phyloP scores from a whole-genome alignment of 1,139 yeast genomes.

The Pichia sp. region DNA sequence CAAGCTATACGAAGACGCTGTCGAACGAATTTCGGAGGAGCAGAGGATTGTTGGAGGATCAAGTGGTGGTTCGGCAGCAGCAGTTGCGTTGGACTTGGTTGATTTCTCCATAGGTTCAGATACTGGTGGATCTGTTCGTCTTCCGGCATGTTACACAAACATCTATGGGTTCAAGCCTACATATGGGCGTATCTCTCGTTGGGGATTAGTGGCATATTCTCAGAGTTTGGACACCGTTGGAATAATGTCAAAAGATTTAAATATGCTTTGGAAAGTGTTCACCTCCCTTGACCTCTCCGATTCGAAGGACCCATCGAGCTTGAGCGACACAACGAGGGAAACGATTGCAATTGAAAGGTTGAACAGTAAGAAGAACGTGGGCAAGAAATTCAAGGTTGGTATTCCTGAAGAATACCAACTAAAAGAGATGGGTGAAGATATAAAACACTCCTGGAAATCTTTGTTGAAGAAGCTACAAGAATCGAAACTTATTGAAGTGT shows the following conservation, averaged over 20 bases:
- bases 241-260: slow-evolving; percentile 52
- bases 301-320: slow-evolving; percentile 74
- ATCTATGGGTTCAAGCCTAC: slow-evolving; percentile 87
- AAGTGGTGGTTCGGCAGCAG: slow-evolving; percentile 94
- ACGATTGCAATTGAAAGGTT: slow-evolving; percentile 19
- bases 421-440: slow-evolving; percentile 48
- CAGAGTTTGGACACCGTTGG: slow-evolving; percentile 96
- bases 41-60: slow-evolving; percentile 77
- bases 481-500: slow-evolving; percentile 50
- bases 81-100: slow-evolving; percentile 67
- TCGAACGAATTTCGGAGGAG: slow-evolving; percentile 16
- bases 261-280: slow-evolving; percentile 47
- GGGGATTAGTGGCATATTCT: slow-evolving; percentile 92
- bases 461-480: slow-evolving; percentile 42
- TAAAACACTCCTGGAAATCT: slow-evolving; percentile 45
- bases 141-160: slow-evolving; percentile 87
- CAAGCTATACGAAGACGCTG: slow-evolving; percentile 4
- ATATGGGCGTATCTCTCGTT: slow-evolving; percentile 84
- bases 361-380: slow-evolving; percentile 8
- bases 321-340: slow-evolving; percentile 40
- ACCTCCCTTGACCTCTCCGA: slow-evolving; percentile 57
- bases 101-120: slow-evolving; percentile 86
- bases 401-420: slow-evolving; percentile 64
- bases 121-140: slow-evolving; percentile 93
- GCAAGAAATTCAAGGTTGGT: slow-evolving; percentile 51